phyloP scores from a whole-genome alignment of 169 alveolate species.

The Eimeria acervulina region DNA sequence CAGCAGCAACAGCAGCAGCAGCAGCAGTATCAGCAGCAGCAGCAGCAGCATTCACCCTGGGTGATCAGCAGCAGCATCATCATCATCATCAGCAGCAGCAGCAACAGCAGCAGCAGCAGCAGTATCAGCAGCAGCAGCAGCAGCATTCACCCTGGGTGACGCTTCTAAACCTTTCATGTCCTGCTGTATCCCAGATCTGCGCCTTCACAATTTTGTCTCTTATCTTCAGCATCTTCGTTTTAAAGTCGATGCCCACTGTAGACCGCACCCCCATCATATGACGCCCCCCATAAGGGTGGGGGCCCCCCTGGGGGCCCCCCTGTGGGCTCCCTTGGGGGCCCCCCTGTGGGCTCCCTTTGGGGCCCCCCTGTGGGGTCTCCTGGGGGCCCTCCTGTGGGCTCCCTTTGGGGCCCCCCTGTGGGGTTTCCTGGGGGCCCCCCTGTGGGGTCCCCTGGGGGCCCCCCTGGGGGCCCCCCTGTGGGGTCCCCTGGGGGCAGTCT shows the following conservation, averaged over 20 bases:
- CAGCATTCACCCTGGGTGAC: slow-evolving; percentile 88
- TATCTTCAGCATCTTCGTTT: slow-evolving; percentile 85
- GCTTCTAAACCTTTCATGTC: slow-evolving; percentile 92
- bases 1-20: no score
- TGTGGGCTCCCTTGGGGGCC: not conserved
- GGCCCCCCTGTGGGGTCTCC: not conserved
- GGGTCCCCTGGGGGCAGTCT: no score
- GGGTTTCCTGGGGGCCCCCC: no score
- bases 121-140: slow-evolving; percentile 20
- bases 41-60: not conserved
- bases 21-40: no score
- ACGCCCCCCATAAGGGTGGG: not conserved
- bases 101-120: slow-evolving; percentile 53
- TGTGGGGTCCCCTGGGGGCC: no score
- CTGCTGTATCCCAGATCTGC: slow-evolving; percentile 92
- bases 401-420: no score
- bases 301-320: no score
- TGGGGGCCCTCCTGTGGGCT: not conserved
- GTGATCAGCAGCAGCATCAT: not conserved
- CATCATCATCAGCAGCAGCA: not conserved
- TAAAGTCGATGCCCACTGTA: slow-evolving; percentile 93
- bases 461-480: no score
- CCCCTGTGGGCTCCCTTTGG: not conserved
- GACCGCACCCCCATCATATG: not conserved
- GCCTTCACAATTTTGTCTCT: slow-evolving; percentile 89